phyloP scores from a whole-genome alignment of 2,329 filamentous ascomycete species.

The Pseudogymnoascus sp. region DNA sequence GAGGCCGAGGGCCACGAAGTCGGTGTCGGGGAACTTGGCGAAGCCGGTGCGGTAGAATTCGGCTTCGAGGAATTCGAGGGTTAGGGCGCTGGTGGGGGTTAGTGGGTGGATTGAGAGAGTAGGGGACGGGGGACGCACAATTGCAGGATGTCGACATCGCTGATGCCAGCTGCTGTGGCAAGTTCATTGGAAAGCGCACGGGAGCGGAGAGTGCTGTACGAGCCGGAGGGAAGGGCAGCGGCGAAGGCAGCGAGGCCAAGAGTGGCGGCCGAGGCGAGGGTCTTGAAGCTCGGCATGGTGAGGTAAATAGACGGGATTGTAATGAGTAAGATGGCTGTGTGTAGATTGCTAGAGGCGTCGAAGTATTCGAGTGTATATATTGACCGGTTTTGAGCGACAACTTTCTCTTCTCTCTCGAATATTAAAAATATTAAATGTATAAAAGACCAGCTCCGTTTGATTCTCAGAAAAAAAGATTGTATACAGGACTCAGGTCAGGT shows the following conservation, averaged over 20 bases:
- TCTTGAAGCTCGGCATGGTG: constrained; percentile 26
- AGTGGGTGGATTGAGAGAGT: neutral
- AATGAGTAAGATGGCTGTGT: neutral
- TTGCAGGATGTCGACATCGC: constrained; percentile 43
- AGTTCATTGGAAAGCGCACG: constrained; percentile 21
- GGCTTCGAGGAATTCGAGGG: constrained; percentile 66
- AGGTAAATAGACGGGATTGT: neutral
- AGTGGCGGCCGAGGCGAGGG: constrained; percentile 20
- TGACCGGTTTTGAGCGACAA: neutral
- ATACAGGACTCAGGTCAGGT: neutral
- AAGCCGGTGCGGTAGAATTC: constrained; percentile 66
- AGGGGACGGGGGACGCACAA: constrained; percentile 34
- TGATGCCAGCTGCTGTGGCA: constrained; percentile 32
- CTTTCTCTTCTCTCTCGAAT: neutral
- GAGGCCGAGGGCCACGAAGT: constrained; percentile 57
- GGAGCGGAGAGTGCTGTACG: constrained; percentile 20
- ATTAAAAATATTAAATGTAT: constrained; percentile 6
- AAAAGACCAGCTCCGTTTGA: neutral
- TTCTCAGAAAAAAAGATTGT: constrained; percentile 1
- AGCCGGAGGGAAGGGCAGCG: constrained; percentile 23
- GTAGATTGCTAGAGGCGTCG: constrained; percentile 16
- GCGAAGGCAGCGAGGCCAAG: constrained; percentile 20
- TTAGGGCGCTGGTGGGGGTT: constrained; percentile 47
- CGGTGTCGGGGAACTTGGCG: constrained; percentile 51
- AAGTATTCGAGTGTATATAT: constrained; percentile 6